Evolutionary conservation across 1,284 basidiomycete species (phyloP).

Genomic region (Moniliella sp.): DNA sequence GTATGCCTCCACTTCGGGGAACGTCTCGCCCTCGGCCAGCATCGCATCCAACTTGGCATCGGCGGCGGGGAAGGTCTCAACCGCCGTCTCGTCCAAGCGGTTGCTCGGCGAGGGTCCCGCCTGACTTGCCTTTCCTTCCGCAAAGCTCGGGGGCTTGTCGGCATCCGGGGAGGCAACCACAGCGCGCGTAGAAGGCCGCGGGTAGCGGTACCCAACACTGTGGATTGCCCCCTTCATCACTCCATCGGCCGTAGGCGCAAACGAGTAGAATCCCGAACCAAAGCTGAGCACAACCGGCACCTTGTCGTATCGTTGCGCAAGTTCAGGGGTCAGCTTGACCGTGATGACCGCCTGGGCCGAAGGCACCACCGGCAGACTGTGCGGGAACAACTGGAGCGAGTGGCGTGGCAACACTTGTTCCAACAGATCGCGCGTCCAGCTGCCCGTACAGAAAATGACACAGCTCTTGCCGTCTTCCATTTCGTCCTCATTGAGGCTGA

Average conservation of each 20-base stretch:
- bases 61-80: slow-evolving; percentile 40
- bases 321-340: slow-evolving; percentile 50
- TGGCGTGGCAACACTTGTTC: not conserved
- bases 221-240: slow-evolving; percentile 56
- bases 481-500: not conserved
- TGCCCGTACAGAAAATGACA: not conserved
- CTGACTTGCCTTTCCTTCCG: not conserved
- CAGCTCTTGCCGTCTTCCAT: not conserved
- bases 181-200: slow-evolving; percentile 18
- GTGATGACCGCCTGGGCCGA: slow-evolving; percentile 48
- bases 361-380: slow-evolving; percentile 6
- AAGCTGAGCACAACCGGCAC: slow-evolving; percentile 56
- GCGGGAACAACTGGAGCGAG: slow-evolving; percentile 9
- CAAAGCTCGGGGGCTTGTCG: not conserved
- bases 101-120: not conserved
- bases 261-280: slow-evolving; percentile 35
- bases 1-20: slow-evolving; percentile 47
- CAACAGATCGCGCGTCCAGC: not conserved
- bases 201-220: slow-evolving; percentile 44
- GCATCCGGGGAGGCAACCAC: slow-evolving; percentile 5
- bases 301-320: slow-evolving; percentile 44
- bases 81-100: not conserved
- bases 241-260: slow-evolving; percentile 46
- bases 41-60: slow-evolving; percentile 38
- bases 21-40: slow-evolving; percentile 41